These are phyloP conservation scores for sorghum (Sorghum bicolor) DNA, from an alignment of 176 grass and related monocot species.

Conservation along the genomic window DNA sequence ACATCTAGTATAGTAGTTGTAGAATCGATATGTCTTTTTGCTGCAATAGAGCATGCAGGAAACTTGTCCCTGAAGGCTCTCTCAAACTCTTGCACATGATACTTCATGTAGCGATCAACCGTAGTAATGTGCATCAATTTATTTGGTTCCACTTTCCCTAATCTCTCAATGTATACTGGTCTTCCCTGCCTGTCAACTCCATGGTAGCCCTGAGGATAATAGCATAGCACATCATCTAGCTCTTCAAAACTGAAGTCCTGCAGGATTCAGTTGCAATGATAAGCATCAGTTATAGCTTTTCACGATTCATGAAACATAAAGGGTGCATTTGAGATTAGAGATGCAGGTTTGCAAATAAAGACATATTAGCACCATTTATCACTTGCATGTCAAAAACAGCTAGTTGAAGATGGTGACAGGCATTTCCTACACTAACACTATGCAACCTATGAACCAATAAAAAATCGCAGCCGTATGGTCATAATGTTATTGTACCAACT, in stretches of 20 bases:
- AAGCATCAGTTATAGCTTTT: not conserved
- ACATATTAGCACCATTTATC: not conserved
- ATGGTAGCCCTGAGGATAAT: slow-evolving; percentile 90
- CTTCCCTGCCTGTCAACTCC: slow-evolving; percentile 85
- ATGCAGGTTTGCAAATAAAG: not conserved
- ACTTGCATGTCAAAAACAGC: not conserved
- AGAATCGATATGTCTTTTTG: slow-evolving; percentile 70
- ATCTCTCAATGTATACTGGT: slow-evolving; percentile 75
- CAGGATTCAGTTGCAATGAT: slow-evolving; percentile 3
- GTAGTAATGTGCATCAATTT: slow-evolving; percentile 76
- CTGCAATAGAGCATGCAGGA: slow-evolving; percentile 72
- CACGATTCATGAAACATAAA: not conserved
- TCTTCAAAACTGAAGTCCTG: slow-evolving; percentile 86
- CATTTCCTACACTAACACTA: slow-evolving; percentile 1
- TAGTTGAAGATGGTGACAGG: not conserved
- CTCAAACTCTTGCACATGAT: slow-evolving; percentile 91
- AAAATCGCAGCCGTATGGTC: not conserved
- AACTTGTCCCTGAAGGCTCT: slow-evolving; percentile 68
- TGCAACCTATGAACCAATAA: not conserved
- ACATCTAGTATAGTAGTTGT: slow-evolving; percentile 89
- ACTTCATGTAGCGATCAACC: slow-evolving; percentile 84
- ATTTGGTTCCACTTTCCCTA: slow-evolving; percentile 79
- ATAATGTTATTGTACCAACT: not conserved
- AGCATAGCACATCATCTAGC: slow-evolving; percentile 63
- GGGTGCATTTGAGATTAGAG: not conserved